Conservation (phyloP, 768 basidiomycete species). For the Phanerodontia chrysosporium region DNA sequence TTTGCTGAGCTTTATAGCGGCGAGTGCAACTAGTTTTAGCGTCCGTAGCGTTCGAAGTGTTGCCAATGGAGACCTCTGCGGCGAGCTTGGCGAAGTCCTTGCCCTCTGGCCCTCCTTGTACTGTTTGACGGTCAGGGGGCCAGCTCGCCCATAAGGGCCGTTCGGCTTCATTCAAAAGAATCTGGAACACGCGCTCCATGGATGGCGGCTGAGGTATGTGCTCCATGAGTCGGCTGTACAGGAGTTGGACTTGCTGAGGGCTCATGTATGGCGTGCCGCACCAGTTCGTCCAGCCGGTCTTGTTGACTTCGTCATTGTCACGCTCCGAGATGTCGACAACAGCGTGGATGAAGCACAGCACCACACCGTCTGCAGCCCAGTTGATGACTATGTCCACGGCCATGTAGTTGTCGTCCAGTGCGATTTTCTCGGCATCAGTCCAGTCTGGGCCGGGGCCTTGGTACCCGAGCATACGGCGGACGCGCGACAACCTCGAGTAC, state of each 20-base stretch:
- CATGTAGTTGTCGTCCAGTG: slow-evolving; percentile 73
- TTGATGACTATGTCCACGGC: slow-evolving; percentile 88
- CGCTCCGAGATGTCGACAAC: slow-evolving; percentile 63
- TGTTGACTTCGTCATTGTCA: slow-evolving; percentile 73
- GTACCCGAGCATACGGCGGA: slow-evolving; percentile 72
- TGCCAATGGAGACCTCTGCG: slow-evolving; percentile 61
- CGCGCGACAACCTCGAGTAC: slow-evolving; percentile 69
- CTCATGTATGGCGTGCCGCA: slow-evolving; percentile 72
- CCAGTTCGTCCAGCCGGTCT: slow-evolving; percentile 84
- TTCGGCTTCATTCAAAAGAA: slow-evolving; percentile 58
- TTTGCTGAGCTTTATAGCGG: slow-evolving; percentile 71
- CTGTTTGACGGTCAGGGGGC: slow-evolving; percentile 57
- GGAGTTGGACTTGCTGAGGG: slow-evolving; percentile 50
- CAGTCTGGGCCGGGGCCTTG: slow-evolving; percentile 50
- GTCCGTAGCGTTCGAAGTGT: slow-evolving; percentile 44
- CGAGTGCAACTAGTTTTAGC: slow-evolving; percentile 87
- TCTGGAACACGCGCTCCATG: slow-evolving; percentile 72
- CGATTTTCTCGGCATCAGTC: slow-evolving; percentile 64
- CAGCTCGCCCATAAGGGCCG: slow-evolving; percentile 65
- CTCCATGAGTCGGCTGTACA: slow-evolving; percentile 54
- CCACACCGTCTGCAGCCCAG: slow-evolving; percentile 82
- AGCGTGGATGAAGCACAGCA: slow-evolving; percentile 86
- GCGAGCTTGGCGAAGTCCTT: slow-evolving; percentile 54
- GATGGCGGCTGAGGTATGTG: slow-evolving; percentile 47
- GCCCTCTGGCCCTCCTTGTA: slow-evolving; percentile 31